phyloP scores from a whole-genome alignment of 2,329 filamentous ascomycete genomes.

The Cercospora sp. region DNA sequence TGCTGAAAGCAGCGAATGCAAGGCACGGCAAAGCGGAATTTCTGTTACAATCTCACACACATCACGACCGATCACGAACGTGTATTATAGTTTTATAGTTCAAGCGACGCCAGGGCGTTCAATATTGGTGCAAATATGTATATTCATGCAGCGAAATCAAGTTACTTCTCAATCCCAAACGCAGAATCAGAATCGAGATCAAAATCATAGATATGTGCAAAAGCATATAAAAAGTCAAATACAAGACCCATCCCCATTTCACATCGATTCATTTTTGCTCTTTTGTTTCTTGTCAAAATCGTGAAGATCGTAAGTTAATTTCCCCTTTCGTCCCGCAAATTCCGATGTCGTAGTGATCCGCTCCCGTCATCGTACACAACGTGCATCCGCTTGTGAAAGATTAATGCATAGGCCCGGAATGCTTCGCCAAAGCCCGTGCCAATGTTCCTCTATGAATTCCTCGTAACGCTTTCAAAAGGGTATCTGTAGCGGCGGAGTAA shows the following conservation, averaged over 20 bases:
- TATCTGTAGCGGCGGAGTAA: conserved; percentile 24
- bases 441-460: conserved; percentile 16
- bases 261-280: no score
- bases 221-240: background rate
- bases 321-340: background rate
- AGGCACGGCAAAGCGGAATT: no score
- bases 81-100: background rate
- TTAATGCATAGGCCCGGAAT: background rate
- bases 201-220: background rate
- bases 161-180: background rate
- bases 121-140: background rate
- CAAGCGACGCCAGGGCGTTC: background rate
- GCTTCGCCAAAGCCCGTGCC: background rate
- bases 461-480: conserved; percentile 33
- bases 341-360: background rate
- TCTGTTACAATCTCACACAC: background rate
- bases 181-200: background rate
- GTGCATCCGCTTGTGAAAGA: background rate
- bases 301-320: background rate
- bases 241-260: background rate
- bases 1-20: no score
- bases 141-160: background rate
- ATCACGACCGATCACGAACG: background rate
- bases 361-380: background rate
- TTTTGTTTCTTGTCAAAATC: no score